Conservation (phyloP, 768 basidiomycete genomes). For the Sarcodon aspratus region DNA sequence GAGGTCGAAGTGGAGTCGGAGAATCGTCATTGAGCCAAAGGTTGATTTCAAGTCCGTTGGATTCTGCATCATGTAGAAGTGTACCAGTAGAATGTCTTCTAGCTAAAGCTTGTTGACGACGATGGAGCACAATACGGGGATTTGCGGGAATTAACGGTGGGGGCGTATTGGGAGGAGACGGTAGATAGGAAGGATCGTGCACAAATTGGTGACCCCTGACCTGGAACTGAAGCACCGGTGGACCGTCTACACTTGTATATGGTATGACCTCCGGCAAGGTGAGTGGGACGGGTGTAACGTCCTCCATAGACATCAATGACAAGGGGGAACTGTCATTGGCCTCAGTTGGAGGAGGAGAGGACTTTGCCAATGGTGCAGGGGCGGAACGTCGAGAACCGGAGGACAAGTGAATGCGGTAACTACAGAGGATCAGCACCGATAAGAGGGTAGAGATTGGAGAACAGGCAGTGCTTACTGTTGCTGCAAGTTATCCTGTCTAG, state of each 20-base stretch:
- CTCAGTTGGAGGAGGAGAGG: neutral
- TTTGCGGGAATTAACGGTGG: neutral
- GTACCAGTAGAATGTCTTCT: neutral
- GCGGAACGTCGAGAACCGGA: conserved; percentile 47
- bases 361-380: neutral
- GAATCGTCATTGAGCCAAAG: neutral
- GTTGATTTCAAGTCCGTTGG: neutral
- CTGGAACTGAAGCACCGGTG: neutral
- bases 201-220: neutral
- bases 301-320: neutral
- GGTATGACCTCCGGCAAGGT: neutral
- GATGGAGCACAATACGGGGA: neutral
- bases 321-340: neutral
- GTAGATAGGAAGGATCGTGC: neutral
- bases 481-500: conserved; percentile 80
- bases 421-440: conserved; percentile 15
- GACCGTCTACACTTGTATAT: neutral
- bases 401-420: conserved; percentile 74
- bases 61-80: neutral
- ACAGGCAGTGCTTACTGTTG: conserved; percentile 33
- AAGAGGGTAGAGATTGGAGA: neutral
- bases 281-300: neutral
- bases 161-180: neutral
- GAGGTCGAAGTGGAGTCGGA: neutral
- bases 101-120: neutral